These are phyloP conservation scores for Penstemon barbatus DNA, from an alignment of 257 asterid species.

Conservation along the genomic window DNA sequence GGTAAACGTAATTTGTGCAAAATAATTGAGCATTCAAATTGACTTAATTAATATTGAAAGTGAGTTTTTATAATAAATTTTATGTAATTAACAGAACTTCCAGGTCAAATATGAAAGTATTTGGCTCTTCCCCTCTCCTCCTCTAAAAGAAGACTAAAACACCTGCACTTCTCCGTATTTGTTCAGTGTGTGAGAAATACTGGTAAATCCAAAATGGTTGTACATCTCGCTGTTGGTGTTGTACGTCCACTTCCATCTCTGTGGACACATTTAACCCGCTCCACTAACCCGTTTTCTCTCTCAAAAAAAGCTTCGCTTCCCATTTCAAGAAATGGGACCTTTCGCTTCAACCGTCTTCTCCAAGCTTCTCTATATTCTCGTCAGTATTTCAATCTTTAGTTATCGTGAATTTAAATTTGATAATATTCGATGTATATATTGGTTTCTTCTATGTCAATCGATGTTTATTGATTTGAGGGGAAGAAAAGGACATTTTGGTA, in stretches of 20 bases:
- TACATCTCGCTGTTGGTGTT: conserved; percentile 42
- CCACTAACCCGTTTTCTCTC: conserved; percentile 36
- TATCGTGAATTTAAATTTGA: background rate
- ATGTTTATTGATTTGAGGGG: no score
- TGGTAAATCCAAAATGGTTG: conserved; percentile 40
- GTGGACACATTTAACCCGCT: conserved; percentile 41
- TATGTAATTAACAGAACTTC: conserved; percentile 18
- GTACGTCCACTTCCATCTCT: conserved; percentile 50
- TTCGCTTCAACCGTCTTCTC: conserved; percentile 36
- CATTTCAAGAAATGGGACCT: conserved; percentile 36
- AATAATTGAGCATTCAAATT: no score
- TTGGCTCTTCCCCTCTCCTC: conserved; percentile 7
- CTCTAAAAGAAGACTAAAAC: background rate
- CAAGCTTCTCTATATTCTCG: conserved; percentile 61
- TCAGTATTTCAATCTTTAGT: conserved; percentile 32
- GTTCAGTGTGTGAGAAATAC: background rate
- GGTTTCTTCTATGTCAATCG: background rate
- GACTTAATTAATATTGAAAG: background rate
- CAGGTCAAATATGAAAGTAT: conserved; percentile 23
- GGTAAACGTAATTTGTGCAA: no score
- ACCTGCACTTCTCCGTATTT: conserved; percentile 21
- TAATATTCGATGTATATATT: background rate
- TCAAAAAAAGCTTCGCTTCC: conserved; percentile 28
- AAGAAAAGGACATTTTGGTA: no score
- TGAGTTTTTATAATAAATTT: background rate